Evolutionary conservation across 352 stramenopile species (phyloP).

Genomic region (Phytophthora nicotianae): DNA sequence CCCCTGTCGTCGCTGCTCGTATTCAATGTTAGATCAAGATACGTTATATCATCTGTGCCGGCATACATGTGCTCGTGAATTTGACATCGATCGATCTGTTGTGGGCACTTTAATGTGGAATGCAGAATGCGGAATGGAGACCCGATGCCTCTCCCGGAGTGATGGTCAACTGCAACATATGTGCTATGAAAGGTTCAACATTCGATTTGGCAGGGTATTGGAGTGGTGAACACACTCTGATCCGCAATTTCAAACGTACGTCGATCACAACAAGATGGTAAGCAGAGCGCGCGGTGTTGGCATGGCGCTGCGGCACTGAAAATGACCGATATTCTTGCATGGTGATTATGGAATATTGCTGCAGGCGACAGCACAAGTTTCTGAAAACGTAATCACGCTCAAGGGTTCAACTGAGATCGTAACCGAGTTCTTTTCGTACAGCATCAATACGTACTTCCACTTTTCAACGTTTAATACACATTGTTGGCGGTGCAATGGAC

Average conservation of each 20-base stretch:
- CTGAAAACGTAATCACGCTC: slow-evolving; percentile 97
- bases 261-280: slow-evolving; percentile 25
- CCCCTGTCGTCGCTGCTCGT: slow-evolving; percentile 14
- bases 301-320: slow-evolving; percentile 1
- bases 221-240: slow-evolving; percentile 28
- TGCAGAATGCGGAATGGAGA: slow-evolving; percentile 15
- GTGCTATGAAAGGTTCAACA: slow-evolving; percentile 27
- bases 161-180: slow-evolving; percentile 34
- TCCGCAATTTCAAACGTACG: slow-evolving; percentile 33
- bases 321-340: neutral
- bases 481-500: slow-evolving; percentile 3
- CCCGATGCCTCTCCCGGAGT: slow-evolving; percentile 13
- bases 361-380: slow-evolving; percentile 71
- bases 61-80: slow-evolving; percentile 17
- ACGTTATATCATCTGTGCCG: neutral
- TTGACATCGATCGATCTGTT: slow-evolving; percentile 13
- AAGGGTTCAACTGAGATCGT: slow-evolving; percentile 99
- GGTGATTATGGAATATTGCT: neutral
- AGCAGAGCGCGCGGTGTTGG: neutral
- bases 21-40: slow-evolving; percentile 2
- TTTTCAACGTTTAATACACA: neutral
- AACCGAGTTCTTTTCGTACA: slow-evolving; percentile 99
- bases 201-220: slow-evolving; percentile 25
- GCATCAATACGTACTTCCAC: slow-evolving; percentile 97
- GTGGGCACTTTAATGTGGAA: slow-evolving; percentile 22